These are phyloP conservation scores for Pseudopithomyces chartarum DNA, from an alignment of 2,329 filamentous ascomycete genomes.

Conservation along the genomic window DNA sequence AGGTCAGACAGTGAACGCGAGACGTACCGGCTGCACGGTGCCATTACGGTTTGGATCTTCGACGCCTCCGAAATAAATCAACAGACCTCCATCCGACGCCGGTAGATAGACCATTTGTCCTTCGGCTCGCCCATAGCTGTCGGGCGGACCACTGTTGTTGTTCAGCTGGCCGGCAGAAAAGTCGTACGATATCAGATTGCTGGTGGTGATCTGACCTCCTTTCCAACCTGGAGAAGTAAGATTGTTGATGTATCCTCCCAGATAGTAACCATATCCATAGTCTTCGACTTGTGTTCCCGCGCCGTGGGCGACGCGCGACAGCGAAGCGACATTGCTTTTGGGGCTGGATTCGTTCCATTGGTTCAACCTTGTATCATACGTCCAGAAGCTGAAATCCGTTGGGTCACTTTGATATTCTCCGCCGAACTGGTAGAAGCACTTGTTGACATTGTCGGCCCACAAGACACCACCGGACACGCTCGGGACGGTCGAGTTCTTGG, in stretches of 20 bases:
- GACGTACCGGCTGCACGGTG: slow-evolving; percentile 34
- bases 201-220: slow-evolving; percentile 54
- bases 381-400: slow-evolving; percentile 57
- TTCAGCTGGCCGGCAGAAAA: slow-evolving; percentile 59
- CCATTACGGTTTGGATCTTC: slow-evolving; percentile 55
- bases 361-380: slow-evolving; percentile 63
- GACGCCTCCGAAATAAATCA: slow-evolving; percentile 67
- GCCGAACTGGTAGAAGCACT: slow-evolving; percentile 66
- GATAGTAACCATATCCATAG: slow-evolving; percentile 64
- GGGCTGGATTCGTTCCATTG: slow-evolving; percentile 57
- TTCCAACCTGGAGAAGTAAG: slow-evolving; percentile 58
- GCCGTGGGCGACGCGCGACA: slow-evolving; percentile 60
- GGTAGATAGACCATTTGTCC: slow-evolving; percentile 66
- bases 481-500: slow-evolving; percentile 64
- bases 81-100: slow-evolving; percentile 62
- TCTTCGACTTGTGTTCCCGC: slow-evolving; percentile 61
- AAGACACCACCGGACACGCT: slow-evolving; percentile 55
- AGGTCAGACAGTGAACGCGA: slow-evolving; percentile 24
- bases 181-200: slow-evolving; percentile 61
- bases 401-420: slow-evolving; percentile 58
- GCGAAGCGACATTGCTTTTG: slow-evolving; percentile 33
- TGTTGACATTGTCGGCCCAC: slow-evolving; percentile 67
- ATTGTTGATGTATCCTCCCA: slow-evolving; percentile 66
- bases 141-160: slow-evolving; percentile 59
- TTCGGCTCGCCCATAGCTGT: slow-evolving; percentile 61